These are phyloP conservation scores for Cadophora luteo-olivacea DNA, from an alignment of 2,329 filamentous ascomycete genomes.

Conservation along the genomic window DNA sequence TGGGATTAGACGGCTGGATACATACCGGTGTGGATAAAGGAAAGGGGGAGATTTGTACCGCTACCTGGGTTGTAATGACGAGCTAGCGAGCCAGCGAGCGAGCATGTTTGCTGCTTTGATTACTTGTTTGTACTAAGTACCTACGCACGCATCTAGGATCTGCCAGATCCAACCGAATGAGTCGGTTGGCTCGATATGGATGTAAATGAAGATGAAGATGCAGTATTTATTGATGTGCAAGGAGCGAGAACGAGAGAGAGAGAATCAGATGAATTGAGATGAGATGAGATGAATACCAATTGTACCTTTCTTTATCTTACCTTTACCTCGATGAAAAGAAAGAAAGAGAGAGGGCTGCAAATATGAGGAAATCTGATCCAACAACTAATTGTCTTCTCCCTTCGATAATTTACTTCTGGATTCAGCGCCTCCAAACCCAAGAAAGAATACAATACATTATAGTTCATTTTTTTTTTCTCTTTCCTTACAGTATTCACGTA, in stretches of 20 bases:
- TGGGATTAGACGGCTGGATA: background rate
- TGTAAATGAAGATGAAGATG: background rate
- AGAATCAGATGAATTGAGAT: too few relatives aligned
- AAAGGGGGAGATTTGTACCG: background rate
- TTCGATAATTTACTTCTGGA: too few relatives aligned
- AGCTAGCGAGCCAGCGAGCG: background rate
- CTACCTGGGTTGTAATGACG: slow-evolving; percentile 6
- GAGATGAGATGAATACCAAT: background rate
- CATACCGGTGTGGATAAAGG: background rate
- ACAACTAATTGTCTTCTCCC: too few relatives aligned
- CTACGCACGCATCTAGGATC: too few relatives aligned
- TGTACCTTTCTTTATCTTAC: too few relatives aligned
- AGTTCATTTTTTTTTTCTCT: too few relatives aligned
- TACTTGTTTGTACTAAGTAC: slow-evolving; percentile 3
- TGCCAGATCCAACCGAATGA: background rate
- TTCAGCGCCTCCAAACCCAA: too few relatives aligned
- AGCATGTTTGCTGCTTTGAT: background rate
- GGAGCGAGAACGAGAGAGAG: background rate
- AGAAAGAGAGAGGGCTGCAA: background rate
- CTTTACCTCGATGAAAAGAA: too few relatives aligned
- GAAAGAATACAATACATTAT: too few relatives aligned
- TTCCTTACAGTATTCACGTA: too few relatives aligned
- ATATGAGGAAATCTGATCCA: too few relatives aligned
- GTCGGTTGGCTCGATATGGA: background rate
- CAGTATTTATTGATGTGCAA: slow-evolving; percentile 11